phyloP scores from a whole-genome alignment of 768 basidiomycete genomes.

The Russula brevipes region DNA sequence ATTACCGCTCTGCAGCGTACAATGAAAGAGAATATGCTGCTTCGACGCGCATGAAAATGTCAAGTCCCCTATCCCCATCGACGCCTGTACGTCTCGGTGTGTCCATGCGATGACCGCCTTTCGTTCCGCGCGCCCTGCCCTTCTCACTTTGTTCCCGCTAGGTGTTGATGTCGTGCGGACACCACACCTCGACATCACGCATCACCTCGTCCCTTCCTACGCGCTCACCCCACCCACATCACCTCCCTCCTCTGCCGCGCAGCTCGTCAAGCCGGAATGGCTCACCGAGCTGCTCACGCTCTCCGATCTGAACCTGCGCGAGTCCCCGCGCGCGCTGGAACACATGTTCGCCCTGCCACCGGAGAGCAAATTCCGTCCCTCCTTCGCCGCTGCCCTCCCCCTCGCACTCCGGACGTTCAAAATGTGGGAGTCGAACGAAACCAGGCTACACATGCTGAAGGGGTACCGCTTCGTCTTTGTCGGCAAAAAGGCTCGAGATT shows the following conservation, averaged over 20 bases:
- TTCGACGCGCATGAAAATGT: slow-evolving; percentile 28
- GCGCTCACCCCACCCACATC: slow-evolving; percentile 46
- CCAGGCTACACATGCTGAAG: slow-evolving; percentile 49
- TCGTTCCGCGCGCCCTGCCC: neutral
- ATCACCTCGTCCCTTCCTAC: slow-evolving; percentile 55
- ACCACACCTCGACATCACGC: slow-evolving; percentile 47
- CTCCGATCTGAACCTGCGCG: slow-evolving; percentile 38
- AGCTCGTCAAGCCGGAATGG: slow-evolving; percentile 67
- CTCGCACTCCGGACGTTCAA: slow-evolving; percentile 45
- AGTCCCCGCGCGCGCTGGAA: slow-evolving; percentile 43
- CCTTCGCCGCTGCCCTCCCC: slow-evolving; percentile 48
- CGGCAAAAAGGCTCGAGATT: slow-evolving; percentile 49
- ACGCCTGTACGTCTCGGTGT: slow-evolving; percentile 45
- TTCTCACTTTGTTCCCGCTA: slow-evolving; percentile 26
- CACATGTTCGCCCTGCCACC: slow-evolving; percentile 47
- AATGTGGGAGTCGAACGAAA: slow-evolving; percentile 66
- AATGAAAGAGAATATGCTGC: slow-evolving; percentile 29
- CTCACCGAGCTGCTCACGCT: slow-evolving; percentile 53
- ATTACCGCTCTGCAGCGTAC: slow-evolving; percentile 22
- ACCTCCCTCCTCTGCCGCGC: slow-evolving; percentile 54
- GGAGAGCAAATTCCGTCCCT: slow-evolving; percentile 53
- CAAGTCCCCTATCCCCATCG: slow-evolving; percentile 24
- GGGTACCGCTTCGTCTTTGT: slow-evolving; percentile 56
- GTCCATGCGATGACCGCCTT: slow-evolving; percentile 20
- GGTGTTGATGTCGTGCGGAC: slow-evolving; percentile 53